Base-by-base conservation (phyloP, 1,284 basidiomycete genomes). In the Sporisorium exsertum region DNA sequence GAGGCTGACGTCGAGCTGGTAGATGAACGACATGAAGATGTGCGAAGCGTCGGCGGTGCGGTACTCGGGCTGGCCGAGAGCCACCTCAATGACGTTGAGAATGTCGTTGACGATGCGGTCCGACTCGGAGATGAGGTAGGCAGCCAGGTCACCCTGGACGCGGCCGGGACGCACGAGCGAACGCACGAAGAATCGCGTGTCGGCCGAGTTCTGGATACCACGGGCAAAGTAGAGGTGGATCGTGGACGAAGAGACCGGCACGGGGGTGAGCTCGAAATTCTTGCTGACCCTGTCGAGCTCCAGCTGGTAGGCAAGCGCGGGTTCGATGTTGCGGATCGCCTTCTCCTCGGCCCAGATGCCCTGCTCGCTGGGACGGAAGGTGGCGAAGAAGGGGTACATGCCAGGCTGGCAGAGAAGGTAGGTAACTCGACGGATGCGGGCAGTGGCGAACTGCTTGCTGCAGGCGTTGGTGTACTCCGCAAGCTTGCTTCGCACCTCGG, bases 121-220 rank as follows among this genome's bases (percentile, higher is more conserved):
- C 5, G 95, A 96, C 88, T 99, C 97, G 4, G 95, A 97, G 80
- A 99, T 92, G 84, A 99, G 91, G 88, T 99, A 99, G 87, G 97
- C 93, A 33, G 94, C 93, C 91, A 98, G 94, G 69, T 90, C 90
- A 52, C 94, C 95, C 60, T 92, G 91, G 35, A 98, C 90, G 73
- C 94, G 93, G 72, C 97, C 96, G 57, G 97, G 97, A 66, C 97
- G 94, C 61, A 99, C 91, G 63, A 99, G 89, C 20, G 95, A 95
- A 61, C 97, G 94, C 63, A 99, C 91, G 87, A 99, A 99, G 92
- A 99, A 99, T 67, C 97, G 91, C 70, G 94, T 77, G 87, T 99
- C 97, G 37, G 97, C 90, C 78, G 96, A 93, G 87, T 99, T 99
- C 88, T 97, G 95, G 76, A 91, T 91, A 55, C 95, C 95, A 63